These are phyloP conservation scores for Mucor indicus DNA, from an alignment of 371 early-diverging fungal species.

Conservation along the genomic window DNA sequence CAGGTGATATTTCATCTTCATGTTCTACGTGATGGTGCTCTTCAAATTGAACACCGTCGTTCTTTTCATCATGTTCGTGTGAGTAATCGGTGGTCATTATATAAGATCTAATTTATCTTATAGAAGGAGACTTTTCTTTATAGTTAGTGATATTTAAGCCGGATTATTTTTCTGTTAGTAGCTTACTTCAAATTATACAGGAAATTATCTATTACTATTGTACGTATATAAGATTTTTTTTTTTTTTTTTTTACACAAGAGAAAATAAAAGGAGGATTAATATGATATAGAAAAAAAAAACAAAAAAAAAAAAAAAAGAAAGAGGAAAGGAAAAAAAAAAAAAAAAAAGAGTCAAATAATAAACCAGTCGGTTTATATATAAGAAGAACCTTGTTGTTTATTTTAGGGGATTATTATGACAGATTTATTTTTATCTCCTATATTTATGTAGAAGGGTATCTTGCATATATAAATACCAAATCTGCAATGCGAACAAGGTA, in stretches of 20 bases:
- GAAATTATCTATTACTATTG: no score
- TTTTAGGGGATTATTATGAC: slow-evolving; percentile 18
- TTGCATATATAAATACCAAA: no score
- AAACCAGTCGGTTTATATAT: slow-evolving; percentile 11
- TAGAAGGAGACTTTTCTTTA: no score
- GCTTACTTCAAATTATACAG: no score
- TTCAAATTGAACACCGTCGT: slow-evolving; percentile 19
- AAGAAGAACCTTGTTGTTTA: slow-evolving; percentile 10
- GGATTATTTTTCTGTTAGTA: no score
- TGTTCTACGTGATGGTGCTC: slow-evolving; percentile 31
- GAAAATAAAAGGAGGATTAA: no score
- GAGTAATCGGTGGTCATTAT: no score
- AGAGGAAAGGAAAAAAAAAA: background rate
- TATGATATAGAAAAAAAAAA: background rate
- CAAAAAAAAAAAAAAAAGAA: slow-evolving; percentile 1
- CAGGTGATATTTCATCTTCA: slow-evolving; percentile 64
- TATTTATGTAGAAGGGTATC: no score
- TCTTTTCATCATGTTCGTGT: slow-evolving; percentile 17
- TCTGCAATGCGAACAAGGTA: no score
- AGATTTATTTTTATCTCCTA: slow-evolving; percentile 9
- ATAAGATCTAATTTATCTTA: no score
- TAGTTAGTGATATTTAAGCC: no score
- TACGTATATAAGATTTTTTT: no score
- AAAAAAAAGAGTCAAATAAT: slow-evolving; percentile 1
- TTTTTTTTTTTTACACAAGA: background rate